Evolutionary conservation across 768 basidiomycete species (phyloP), one percentile per base, ranked within the genome.

Genomic region (Boletus rubropictus): DNA sequence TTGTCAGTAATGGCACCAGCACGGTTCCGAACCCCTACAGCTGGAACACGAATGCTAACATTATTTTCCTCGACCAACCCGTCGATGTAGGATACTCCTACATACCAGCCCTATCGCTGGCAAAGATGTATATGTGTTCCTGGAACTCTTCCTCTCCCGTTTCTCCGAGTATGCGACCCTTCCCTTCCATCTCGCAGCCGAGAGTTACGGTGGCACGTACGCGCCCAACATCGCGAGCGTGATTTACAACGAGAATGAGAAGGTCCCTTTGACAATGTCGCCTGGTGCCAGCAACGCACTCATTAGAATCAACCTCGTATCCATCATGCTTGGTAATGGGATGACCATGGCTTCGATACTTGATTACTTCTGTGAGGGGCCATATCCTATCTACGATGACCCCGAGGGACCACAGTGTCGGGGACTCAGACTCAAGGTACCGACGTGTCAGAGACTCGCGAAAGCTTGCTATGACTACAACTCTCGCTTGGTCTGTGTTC

Each of bases 51-150:
- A 69, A 84, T 53, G 77, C 81, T 20, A 82, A 81, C 54, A 61
- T 78, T 20, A 76, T 80, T 50, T 79, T 78, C 67, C 74, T 80
- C 49, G 78, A 80, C 58, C 76, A 91, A 60, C 94, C 94, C 17
- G 79, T 94, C 55, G 81, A 86, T 47, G 94, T 96, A 32, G 94
- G 95, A 27, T 95, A 77, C 69, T 93, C 89, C 1, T 97, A 94
- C 62, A 81, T 66, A 89, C 78, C 37, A 87, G 84, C 45, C 90
- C 90, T 4, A 81, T 82, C 18, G 91, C 91, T 3, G 95, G 89
- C 17, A 78, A 87, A 66, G 94, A 98, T 50, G 91, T 99, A 11
- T 85, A 87, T 62, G 83, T 84, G 4, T 90, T 90, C 75, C 71
- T 89, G 38, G 76, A 89, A 56, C 76, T 92, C 36, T 92, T 91